Base-by-base conservation (phyloP, 176 grass and related monocot species). In the Triticum turgidum region DNA sequence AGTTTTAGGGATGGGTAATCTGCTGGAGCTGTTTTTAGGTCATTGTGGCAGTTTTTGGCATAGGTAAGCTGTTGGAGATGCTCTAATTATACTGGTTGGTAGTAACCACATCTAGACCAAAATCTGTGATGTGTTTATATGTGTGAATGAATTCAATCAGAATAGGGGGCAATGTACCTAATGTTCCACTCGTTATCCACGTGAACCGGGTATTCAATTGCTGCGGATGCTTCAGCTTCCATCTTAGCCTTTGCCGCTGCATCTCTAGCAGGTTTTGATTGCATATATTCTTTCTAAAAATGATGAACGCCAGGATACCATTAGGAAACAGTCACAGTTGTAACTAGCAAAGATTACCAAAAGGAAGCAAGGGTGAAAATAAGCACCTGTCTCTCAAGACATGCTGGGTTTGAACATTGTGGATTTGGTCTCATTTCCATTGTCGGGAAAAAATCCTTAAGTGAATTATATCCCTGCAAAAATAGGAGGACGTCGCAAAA, bases 351-450 rank as follows among this genome's bases (percentile, higher is more conserved):
- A 76, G 44, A 75, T 42, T 29, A 51, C n/a, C 42, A 65, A 70
- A 77, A 47, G 21, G 38, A 42, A 38, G 9, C 22, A 1, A 49
- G 9, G 3, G 61, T 44, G 42, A 72, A 44, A 22, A 20, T 17
- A 54, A 69, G 80, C 67, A 98, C 97, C 97, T 98, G 97, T 87
- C 94, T 93, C 72, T 89, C 81, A 88, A 98, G 80, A 80, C 94
- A 98, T 84, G 97, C 92, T 72, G 84, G 79, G 79, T 98, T 98
- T 11, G 94, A 98, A 79, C 97, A 98, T 75, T 98, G 94, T 59
- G 97, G 97, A 82, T 98, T 98, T 77, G 97, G 97, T 71, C 64
- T 98, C 97, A 98, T 98, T 89, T 96, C 86, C 96, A 98, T 98
- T 64, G 93, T 91, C 59, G 96, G 96, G 67, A 98, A 98, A 85